These are phyloP conservation scores for Ogataea methanolica DNA, from an alignment of 805 yeast genomes.

Conservation along the genomic window DNA sequence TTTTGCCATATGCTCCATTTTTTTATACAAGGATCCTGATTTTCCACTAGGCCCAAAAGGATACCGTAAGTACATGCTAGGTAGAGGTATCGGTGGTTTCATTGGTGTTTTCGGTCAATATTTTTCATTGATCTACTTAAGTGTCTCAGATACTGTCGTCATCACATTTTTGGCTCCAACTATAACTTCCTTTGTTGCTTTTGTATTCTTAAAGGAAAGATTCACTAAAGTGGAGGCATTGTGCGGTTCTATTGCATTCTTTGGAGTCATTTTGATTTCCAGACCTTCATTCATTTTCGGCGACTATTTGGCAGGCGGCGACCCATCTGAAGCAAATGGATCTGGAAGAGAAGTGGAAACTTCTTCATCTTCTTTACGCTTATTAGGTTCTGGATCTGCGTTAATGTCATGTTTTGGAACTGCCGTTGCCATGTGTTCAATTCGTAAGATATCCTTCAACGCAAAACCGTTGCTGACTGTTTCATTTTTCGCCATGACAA, in stretches of 20 bases:
- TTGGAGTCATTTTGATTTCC: slow-evolving; percentile 78
- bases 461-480: slow-evolving; percentile 83
- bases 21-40: slow-evolving; percentile 40
- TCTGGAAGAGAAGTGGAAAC: slow-evolving; percentile 43
- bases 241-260: slow-evolving; percentile 63
- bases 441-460: slow-evolving; percentile 68
- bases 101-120: slow-evolving; percentile 79
- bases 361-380: slow-evolving; percentile 45
- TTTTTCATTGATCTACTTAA: slow-evolving; percentile 65
- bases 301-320: not conserved
- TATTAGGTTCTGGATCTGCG: slow-evolving; percentile 61
- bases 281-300: slow-evolving; percentile 75
- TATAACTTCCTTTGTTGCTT: slow-evolving; percentile 70
- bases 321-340: slow-evolving; percentile 1
- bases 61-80: slow-evolving; percentile 45
- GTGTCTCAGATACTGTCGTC: slow-evolving; percentile 77
- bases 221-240: slow-evolving; percentile 63
- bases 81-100: slow-evolving; percentile 72
- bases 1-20: slow-evolving; percentile 45
- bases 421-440: slow-evolving; percentile 60
- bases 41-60: slow-evolving; percentile 69
- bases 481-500: slow-evolving; percentile 63
- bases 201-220: slow-evolving; percentile 58
- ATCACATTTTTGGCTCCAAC: slow-evolving; percentile 77
- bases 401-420: slow-evolving; percentile 68